Evolutionary conservation across 2,329 filamentous ascomycete genomes (phyloP).

Genomic region (Ustilaginoidea virens): DNA sequence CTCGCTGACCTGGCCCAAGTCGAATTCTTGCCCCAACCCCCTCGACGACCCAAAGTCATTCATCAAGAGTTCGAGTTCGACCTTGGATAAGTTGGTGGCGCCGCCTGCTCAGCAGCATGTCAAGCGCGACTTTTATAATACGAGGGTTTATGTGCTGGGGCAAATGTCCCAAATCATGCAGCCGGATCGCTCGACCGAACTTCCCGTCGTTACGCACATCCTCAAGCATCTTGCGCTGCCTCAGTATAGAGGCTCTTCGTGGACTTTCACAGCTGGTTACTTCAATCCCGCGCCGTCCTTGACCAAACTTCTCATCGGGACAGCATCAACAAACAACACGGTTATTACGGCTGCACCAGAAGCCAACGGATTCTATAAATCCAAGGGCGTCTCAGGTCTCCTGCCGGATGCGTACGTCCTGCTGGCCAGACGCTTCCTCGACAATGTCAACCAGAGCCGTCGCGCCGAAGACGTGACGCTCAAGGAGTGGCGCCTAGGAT

Average conservation of each 20-base stretch:
- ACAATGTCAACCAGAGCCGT: slow-evolving; percentile 30
- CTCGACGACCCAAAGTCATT: slow-evolving; percentile 55
- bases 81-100: slow-evolving; percentile 52
- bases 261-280: slow-evolving; percentile 96
- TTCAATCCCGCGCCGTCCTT: slow-evolving; percentile 90
- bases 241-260: slow-evolving; percentile 53
- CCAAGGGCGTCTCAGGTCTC: slow-evolving; percentile 75
- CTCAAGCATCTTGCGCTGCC: slow-evolving; percentile 51
- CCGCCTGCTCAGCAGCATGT: slow-evolving; percentile 4
- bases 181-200: slow-evolving; percentile 73
- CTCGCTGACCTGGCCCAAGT: slow-evolving; percentile 54
- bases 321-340: slow-evolving; percentile 53
- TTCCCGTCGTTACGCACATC: slow-evolving; percentile 63
- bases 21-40: slow-evolving; percentile 62
- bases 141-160: slow-evolving; percentile 70
- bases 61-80: slow-evolving; percentile 48
- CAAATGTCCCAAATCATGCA: slow-evolving; percentile 77
- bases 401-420: slow-evolving; percentile 86
- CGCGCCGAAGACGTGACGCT: slow-evolving; percentile 47
- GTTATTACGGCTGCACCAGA: slow-evolving; percentile 86
- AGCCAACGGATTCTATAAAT: slow-evolving; percentile 91
- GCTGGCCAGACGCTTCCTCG: slow-evolving; percentile 68
- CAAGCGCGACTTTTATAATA: slow-evolving; percentile 30
- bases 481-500: slow-evolving; percentile 78
- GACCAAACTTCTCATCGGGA: slow-evolving; percentile 62